Evolutionary conservation across 495 filamentous ascomycete genomes (phyloP).

Genomic region (Penicillium antarcticum): DNA sequence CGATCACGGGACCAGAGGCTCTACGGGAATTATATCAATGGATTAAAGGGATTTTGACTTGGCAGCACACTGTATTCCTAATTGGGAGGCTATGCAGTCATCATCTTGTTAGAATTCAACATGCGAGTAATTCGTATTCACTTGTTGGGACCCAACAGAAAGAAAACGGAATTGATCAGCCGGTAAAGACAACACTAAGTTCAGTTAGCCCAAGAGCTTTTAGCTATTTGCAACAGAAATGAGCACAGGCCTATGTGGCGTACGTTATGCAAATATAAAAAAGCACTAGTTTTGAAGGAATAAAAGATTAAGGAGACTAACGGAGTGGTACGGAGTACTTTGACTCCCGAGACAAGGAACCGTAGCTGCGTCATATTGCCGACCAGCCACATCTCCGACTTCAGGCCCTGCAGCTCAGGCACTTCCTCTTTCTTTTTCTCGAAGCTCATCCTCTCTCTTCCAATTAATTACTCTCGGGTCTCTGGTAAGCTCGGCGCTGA

Average conservation of each 20-base stretch:
- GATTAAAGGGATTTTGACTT: constrained; percentile 1
- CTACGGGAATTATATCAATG: neutral
- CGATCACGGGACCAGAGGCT: constrained; percentile 8
- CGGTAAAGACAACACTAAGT: constrained; percentile 2
- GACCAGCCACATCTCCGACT: constrained; percentile 13
- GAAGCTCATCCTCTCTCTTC: neutral
- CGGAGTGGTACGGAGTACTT: no score
- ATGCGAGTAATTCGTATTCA: neutral
- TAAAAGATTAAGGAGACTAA: neutral
- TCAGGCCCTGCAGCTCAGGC: neutral
- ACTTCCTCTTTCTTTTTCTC: neutral
- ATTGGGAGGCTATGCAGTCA: no score
- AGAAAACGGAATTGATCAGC: constrained; percentile 14
- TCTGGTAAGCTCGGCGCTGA: neutral
- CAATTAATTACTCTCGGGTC: neutral
- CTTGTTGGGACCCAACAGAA: constrained; percentile 24
- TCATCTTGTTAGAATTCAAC: neutral
- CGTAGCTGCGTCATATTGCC: constrained; percentile 16
- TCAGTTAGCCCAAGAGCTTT: no score
- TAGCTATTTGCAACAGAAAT: neutral
- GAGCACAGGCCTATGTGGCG: no score
- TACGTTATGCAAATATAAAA: neutral
- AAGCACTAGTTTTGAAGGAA: neutral
- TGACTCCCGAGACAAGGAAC: no score
- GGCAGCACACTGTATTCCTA: neutral